Evolutionary conservation across 208 protist species (phyloP).

Genomic region (Naegleria lovaniensis): DNA sequence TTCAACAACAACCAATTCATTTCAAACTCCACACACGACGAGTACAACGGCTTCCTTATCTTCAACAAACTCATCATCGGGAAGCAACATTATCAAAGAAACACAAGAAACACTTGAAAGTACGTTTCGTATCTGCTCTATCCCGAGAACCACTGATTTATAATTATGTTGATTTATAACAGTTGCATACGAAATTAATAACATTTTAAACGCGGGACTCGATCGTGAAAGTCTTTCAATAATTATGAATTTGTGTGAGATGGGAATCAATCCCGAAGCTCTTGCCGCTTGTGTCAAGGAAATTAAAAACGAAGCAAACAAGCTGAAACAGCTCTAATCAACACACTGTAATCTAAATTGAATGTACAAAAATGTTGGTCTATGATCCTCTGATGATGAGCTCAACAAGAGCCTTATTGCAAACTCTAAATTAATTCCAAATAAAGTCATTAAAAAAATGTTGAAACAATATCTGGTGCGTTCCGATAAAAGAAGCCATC

Average conservation of each 20-base stretch:
- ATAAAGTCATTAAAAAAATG: too few species aligned
- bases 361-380: background rate
- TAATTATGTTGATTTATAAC: too few species aligned
- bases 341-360: too few species aligned
- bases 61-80: background rate
- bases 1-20: background rate
- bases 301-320: background rate
- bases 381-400: too few species aligned
- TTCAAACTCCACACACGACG: background rate
- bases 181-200: conserved; percentile 4
- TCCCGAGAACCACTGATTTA: too few species aligned
- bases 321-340: background rate
- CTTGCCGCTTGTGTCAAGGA: conserved; percentile 2
- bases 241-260: conserved; percentile 4
- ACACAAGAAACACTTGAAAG: background rate
- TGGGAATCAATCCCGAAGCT: conserved; percentile 11
- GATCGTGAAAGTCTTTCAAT: conserved; percentile 6
- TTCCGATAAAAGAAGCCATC: too few species aligned
- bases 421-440: too few species aligned
- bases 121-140: background rate
- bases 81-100: background rate
- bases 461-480: too few species aligned
- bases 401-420: too few species aligned
- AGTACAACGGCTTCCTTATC: background rate
- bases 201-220: background rate